Base-by-base conservation (phyloP, 257 asterid genomes). In the Euphrasia confusa region DNA sequence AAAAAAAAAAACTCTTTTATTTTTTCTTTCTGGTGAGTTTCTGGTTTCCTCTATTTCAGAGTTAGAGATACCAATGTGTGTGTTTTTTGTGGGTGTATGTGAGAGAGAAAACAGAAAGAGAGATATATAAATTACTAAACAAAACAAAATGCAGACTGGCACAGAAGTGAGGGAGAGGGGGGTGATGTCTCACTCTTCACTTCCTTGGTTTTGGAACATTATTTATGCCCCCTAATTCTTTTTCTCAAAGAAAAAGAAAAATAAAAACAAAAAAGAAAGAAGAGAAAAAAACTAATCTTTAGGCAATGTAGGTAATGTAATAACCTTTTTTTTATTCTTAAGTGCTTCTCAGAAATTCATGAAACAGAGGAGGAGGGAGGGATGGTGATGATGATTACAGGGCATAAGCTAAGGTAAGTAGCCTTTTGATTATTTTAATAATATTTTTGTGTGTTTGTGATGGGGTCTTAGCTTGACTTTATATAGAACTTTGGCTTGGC, bases 1-100 rank as follows among this genome's bases (percentile, higher is more conserved):
- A 70, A 85, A 85, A 80, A 75, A 75, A 77, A 78, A 81, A 76
- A 54, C 76, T 30, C 33, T 30, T 21, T 21, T 21, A 21, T 21
- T 21, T 21, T 21, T 21, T 69, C 52, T 75, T 67, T 69, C 68
- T 66, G 79, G 40, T 70, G 67, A 54, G 61, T 42, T 50, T 68
- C 72, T 74, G 66, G 37, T 62, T 71, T 79, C 82, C 81, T 80
- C 87, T 81, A 68, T 78, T 79, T 84, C 88, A 84, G 94, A 80
- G 89, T 66, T 58, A 44, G 77, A 72, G 72, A 9, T 68, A 44
- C 67, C 66, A 68, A 66, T 76, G 66, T 63, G 72, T 64, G 72
- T 71, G 56, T 70, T 7, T 65, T 60, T 60, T 9, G 71, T 27
- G 73, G 7, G 48, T 42, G 48, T 42, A 13, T 5, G 53, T 3